Base-by-base conservation (phyloP, 192 early-diverging fungal genomes). In the Powellomyces hirtus region DNA sequence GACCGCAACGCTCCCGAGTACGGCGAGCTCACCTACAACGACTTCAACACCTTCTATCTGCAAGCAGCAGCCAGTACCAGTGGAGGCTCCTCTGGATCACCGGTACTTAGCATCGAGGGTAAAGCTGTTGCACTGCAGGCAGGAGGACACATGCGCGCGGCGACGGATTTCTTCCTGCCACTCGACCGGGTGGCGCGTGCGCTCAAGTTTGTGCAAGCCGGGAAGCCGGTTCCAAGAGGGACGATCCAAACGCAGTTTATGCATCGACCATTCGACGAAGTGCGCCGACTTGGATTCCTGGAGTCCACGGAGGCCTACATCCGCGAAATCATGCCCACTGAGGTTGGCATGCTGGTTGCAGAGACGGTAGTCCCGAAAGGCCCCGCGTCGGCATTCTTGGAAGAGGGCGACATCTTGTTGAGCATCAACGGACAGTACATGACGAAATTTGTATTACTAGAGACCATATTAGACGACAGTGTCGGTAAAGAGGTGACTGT, bases 131-230 rank as follows among this genome's bases (percentile, higher is more conserved):
- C 86, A 35, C 68, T 94, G 31, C 90, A 94, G 63, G 92, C 90
- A 2, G 90, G 89, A 58, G 90, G 90, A 13, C 83, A 84, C 49
- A 83, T 52, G 27, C 50, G 53, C 30, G 90, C 90, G 34, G 91
- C 91, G 20, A 92, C 92, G 0, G 89, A 92, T 75, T 94, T 90
- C 81, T 94, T 92, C 69, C 88, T 94, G 33, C 92, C 92, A 10
- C 66, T 94, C 36, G 89, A 91, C 65, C 82, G 91, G 2, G 78
- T 80, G 7, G 70, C 68, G 56, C 22, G 80, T 14, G 74, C 74
- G 31, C 52, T 82, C 55, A 55, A 72, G 46, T 60, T 64, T 36
- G 34, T 81, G 53, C 75, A 76, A 38, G 31, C 31, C 2, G 74
- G 64, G 8, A 38, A 68, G 27, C 38, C 45, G 10, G 78, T 83